Evolutionary conservation across 345 rosid genomes (phyloP).

Genomic region (Mangifera indica): DNA sequence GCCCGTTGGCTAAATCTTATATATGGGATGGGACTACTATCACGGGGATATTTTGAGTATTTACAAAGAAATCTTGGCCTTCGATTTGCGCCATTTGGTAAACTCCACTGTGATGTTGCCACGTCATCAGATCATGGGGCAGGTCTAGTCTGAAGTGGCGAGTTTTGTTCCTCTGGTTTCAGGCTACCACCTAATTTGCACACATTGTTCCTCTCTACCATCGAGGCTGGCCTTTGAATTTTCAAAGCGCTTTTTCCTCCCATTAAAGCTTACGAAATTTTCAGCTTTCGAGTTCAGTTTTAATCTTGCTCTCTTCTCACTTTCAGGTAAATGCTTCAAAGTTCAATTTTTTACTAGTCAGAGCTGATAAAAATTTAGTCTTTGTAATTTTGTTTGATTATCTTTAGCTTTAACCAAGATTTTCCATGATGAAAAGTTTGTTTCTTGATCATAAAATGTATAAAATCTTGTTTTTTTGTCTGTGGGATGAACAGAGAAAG

Average conservation of each 20-base stretch:
- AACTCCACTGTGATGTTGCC: background rate
- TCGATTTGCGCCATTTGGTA: too few species aligned
- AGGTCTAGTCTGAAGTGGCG: background rate
- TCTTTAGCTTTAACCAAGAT: background rate
- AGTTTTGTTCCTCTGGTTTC: background rate
- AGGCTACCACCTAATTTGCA: background rate
- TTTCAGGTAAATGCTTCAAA: slow-evolving; percentile 9
- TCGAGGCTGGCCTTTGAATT: background rate
- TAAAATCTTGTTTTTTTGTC: too few species aligned
- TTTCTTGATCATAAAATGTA: background rate
- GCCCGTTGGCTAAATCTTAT: too few species aligned
- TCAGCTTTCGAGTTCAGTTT: too few species aligned
- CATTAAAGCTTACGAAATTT: background rate
- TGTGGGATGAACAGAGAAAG: background rate
- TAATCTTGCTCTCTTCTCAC: background rate
- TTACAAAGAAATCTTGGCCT: too few species aligned
- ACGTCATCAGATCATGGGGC: background rate
- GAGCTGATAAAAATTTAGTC: background rate
- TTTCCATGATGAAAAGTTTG: background rate
- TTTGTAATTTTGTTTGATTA: background rate
- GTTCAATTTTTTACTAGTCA: background rate
- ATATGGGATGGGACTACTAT: too few species aligned
- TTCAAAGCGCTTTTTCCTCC: background rate
- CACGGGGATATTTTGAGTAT: too few species aligned
- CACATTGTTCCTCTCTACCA: background rate